Percentiles rank a stretch among this genome's conserved stretches.
These are phyloP conservation scores for Vicia sativa DNA, from an alignment of 306 rosid species.

Conservation along the genomic window DNA sequence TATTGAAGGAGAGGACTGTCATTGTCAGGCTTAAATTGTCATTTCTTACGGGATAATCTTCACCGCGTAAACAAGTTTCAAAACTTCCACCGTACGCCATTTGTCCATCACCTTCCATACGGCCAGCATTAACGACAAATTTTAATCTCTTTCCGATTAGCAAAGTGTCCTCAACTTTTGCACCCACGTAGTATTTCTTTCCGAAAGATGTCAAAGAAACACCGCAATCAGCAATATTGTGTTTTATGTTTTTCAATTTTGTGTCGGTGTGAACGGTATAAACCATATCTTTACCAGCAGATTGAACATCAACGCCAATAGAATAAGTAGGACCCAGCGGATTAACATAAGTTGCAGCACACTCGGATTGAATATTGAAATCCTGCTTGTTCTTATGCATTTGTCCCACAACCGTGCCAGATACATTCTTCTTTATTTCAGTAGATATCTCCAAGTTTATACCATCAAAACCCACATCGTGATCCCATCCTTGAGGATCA, in stretches of 20 bases:
- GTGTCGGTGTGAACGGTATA: slow-evolving; percentile 69
- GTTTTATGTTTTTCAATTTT: slow-evolving; percentile 63
- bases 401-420: slow-evolving; percentile 72
- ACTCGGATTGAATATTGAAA: slow-evolving; percentile 81
- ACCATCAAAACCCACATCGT: slow-evolving; percentile 91
- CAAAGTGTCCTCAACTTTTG: slow-evolving; percentile 83
- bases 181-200: slow-evolving; percentile 70
- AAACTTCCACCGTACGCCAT: slow-evolving; percentile 82
- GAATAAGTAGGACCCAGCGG: slow-evolving; percentile 64
- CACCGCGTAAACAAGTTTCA: slow-evolving; percentile 74
- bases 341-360: slow-evolving; percentile 69
- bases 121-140: slow-evolving; percentile 69
- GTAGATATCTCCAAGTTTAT: slow-evolving; percentile 72
- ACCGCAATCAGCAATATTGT: slow-evolving; percentile 73
- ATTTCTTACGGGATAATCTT: slow-evolving; percentile 80
- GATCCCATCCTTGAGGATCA: slow-evolving; percentile 98
- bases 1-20: slow-evolving; percentile 73
- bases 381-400: slow-evolving; percentile 79
- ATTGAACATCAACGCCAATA: slow-evolving; percentile 81
- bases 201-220: slow-evolving; percentile 78
- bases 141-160: slow-evolving; percentile 80
- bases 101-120: slow-evolving; percentile 71
- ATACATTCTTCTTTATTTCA: slow-evolving; percentile 58
- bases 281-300: slow-evolving; percentile 70
- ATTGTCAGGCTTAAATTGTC: slow-evolving; percentile 63